A percentile compares a stretch with the other conserved stretches of the same genome.
phyloP scores from a whole-genome alignment of 2,329 filamentous ascomycete species.

The Fusarium liriodendri region DNA sequence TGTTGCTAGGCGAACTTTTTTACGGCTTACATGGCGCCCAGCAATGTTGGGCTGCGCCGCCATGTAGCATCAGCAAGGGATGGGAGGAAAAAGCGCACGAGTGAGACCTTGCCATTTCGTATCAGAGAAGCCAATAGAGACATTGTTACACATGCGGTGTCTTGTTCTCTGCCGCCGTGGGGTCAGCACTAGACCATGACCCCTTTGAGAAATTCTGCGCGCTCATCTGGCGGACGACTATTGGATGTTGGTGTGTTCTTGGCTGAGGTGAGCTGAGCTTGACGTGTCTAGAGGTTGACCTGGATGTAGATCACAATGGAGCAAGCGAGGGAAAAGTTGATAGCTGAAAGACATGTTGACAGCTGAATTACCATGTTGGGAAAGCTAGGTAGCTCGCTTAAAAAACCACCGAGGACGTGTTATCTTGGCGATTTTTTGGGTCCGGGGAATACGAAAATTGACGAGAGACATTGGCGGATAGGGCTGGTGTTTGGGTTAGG shows the following conservation, averaged over 20 bases:
- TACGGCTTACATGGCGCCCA: neutral
- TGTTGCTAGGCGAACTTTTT: neutral
- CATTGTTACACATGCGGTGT: neutral
- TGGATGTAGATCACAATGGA: neutral
- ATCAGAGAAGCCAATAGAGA: neutral
- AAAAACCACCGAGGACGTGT: neutral
- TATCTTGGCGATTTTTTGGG: neutral
- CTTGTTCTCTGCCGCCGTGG: neutral
- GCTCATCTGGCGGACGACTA: constrained; percentile 9
- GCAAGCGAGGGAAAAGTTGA: neutral
- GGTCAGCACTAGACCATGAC: constrained; percentile 19
- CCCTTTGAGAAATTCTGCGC: neutral
- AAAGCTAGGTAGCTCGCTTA: neutral
- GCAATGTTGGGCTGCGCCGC: neutral
- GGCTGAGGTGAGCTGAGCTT: constrained; percentile 24
- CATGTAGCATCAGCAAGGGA: neutral
- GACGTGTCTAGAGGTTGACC: neutral
- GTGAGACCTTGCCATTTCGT: neutral
- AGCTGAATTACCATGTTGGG: neutral
- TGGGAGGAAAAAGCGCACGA: neutral
- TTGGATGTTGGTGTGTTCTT: constrained; percentile 3
- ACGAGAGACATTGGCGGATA: neutral
- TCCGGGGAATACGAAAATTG: neutral
- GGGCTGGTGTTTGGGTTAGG: neutral
- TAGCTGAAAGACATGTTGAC: neutral